These are phyloP conservation scores for Dendrobium nobile DNA, from an alignment of 106 monocot genomes.

Conservation along the genomic window DNA sequence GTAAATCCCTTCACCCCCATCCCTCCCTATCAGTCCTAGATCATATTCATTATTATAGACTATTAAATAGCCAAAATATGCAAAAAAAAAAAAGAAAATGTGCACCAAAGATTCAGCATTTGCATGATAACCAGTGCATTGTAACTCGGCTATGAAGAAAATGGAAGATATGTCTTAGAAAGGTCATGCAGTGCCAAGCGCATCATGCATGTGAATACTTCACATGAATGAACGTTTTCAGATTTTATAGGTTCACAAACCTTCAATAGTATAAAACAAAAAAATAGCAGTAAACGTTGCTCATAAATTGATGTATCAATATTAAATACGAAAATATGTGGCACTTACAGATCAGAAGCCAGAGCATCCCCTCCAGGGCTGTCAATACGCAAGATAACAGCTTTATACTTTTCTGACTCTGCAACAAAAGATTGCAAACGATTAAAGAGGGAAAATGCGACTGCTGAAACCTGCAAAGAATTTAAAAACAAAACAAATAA, in stretches of 20 bases:
- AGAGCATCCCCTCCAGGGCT: conserved; percentile 98
- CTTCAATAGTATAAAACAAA: background rate
- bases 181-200: background rate
- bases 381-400: conserved; percentile 86
- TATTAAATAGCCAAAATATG: background rate
- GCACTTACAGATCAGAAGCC: conserved; percentile 95
- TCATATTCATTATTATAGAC: background rate
- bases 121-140: background rate
- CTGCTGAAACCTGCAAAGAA: background rate
- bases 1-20: too few species aligned
- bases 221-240: background rate
- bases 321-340: background rate
- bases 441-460: background rate
- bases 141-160: background rate
- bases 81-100: background rate
- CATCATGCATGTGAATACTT: background rate
- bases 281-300: background rate
- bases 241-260: background rate
- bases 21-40: background rate
- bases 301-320: background rate
- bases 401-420: conserved; percentile 86
- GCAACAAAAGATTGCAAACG: conserved; percentile 16
- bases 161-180: background rate
- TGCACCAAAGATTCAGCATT: background rate
- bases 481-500: background rate